Conservation (phyloP, 257 asterid species). For the Jacaranda mimosifolia region DNA sequence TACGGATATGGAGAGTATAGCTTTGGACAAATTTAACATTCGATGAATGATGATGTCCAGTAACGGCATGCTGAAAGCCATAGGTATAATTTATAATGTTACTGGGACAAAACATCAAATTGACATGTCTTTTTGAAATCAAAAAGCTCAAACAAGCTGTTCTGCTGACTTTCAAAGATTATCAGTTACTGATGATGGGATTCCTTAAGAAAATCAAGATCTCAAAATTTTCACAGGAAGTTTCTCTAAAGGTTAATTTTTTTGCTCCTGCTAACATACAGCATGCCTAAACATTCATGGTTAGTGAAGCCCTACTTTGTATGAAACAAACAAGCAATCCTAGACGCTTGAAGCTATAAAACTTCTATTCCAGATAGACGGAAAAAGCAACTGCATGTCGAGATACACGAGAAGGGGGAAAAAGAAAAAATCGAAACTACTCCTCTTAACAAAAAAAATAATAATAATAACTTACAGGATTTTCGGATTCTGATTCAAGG, state of each 20-base stretch:
- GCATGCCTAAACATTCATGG: background rate
- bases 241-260: background rate
- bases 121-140: background rate
- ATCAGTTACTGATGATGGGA: background rate
- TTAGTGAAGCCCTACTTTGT: background rate
- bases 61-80: background rate
- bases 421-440: background rate
- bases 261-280: background rate
- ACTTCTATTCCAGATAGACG: conserved; percentile 9
- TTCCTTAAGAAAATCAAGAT: background rate
- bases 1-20: background rate
- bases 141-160: background rate
- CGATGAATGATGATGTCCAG: background rate
- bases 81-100: background rate
- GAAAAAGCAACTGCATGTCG: background rate
- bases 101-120: background rate
- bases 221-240: background rate
- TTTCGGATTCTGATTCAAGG: background rate
- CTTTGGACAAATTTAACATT: background rate
- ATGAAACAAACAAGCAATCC: background rate
- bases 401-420: too few relatives aligned
- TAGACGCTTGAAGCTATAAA: conserved; percentile 17
- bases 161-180: background rate
- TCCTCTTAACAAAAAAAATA: background rate
- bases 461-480: background rate